Evolutionary conservation across 2,329 filamentous ascomycete species (phyloP), one percentile per base, ranked within the genome.

Genomic region (Penicillium digitatum): DNA sequence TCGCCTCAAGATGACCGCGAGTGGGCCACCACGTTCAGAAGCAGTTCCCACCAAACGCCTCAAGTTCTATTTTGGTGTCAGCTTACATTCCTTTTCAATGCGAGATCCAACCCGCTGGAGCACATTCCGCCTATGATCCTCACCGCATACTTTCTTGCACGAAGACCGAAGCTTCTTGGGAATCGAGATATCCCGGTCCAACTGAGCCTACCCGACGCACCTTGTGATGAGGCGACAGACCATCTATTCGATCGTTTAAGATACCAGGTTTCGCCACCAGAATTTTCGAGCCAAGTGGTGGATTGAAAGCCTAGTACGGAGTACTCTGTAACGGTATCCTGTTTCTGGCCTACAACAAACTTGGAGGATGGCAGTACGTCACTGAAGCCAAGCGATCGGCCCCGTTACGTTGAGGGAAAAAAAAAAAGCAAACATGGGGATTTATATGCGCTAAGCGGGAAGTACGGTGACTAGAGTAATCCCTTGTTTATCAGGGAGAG

Each of bases 1-100:
- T 62, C 58, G 42, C 35, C 46, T 52, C 56, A 57, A 57, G 49
- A 58, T 59, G 55, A 45, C 55, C 7, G 24, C 31, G 26, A 37
- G 55, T 63, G 62, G 57, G 54, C 57, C 47, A 42, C 61, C 62
- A 64, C 62, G 59, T 63, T 64, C 52, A 55, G 51, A 27, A 62
- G 57, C 40, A 57, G 22, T 57, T 55, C 46, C 40, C 54, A 62
- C 52, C 52, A 51, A 45, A 38, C 50, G 54, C 50, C 51, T 48
- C 55, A 49, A 46, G 44, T 53, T 52, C 46, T 31, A 24, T 37
- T 45, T 44, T 1, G n/a, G 27, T 43, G 43, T 56, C 27, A 43
- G 22, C 12, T 18, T 12, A 37, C 22, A 24, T 31, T 34, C 26
- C 32, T 32, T 29, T 29, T 1, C 8, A 10, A 27, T 2, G 14